phyloP scores from a whole-genome alignment of 1,284 basidiomycete species.

The Tetrapyrgos nigripes region DNA sequence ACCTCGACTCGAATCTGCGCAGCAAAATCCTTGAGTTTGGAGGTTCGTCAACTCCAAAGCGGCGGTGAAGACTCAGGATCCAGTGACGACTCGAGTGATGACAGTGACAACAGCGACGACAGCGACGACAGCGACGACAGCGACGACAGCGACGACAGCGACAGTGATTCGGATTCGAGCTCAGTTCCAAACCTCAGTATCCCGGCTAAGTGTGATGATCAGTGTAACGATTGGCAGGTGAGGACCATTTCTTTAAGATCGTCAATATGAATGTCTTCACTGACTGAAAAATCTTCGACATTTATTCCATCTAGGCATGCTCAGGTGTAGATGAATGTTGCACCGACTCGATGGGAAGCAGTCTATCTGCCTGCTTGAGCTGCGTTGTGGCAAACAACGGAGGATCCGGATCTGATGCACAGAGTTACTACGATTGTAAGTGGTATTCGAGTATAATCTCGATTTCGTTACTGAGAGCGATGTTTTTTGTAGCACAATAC shows the following conservation, averaged over 20 bases:
- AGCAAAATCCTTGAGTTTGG: background rate
- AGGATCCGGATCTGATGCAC: background rate
- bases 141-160: too few species aligned
- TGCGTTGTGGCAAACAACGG: background rate
- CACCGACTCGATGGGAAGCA: background rate
- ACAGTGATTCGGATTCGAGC: too few species aligned
- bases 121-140: too few species aligned
- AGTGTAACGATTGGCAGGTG: background rate
- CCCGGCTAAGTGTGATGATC: background rate
- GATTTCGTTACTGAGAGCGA: background rate
- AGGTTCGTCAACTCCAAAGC: background rate
- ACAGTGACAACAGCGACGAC: too few species aligned
- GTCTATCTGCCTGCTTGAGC: background rate
- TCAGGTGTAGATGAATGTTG: background rate
- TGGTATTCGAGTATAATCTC: background rate
- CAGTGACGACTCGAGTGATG: background rate
- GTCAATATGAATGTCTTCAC: too few species aligned
- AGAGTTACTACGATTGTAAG: background rate
- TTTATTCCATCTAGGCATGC: background rate
- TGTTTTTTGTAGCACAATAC: background rate
- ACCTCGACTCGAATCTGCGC: background rate
- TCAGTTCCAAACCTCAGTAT: background rate
- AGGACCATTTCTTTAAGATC: background rate
- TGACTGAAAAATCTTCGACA: background rate
- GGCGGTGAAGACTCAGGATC: background rate